Evolutionary conservation across 495 filamentous ascomycete species (phyloP), one percentile per base, ranked within the genome.

Genomic region (Trichodelitschia bisporula): DNA sequence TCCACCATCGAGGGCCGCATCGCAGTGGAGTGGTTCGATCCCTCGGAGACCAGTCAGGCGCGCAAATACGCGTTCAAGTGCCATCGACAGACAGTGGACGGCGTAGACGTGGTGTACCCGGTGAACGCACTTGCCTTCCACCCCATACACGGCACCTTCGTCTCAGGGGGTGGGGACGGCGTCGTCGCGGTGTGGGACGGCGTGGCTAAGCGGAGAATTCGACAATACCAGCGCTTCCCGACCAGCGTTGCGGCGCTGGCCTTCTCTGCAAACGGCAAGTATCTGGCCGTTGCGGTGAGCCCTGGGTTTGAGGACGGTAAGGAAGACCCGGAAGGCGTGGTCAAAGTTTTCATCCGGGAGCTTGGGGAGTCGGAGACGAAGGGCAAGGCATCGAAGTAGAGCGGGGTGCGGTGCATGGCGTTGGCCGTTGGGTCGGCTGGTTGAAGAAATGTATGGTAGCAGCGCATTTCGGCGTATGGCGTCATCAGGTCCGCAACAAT

Each of bases 11-110:
- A 97, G 44, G 86, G 86, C 10, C 66, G 86, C 39, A 76, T 93
- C 0, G 84, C 80, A 0, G 86, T 97, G 1, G 86, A 97, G 45
- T 95, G 83, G 77, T 93, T 95, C 54, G 86, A 93, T 44, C 72
- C 83, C 9, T 73, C 66, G 4, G 56, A 67, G 18, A 69, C 76
- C 43, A 80, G 76, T 3, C 79, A 93, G 49, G 72, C 73, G 12
- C 61, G 83, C 33, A 95, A 92, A 43, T 97, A 93, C 56, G 86
- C 86, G 6, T 97, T 97, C 61, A 97, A 97, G 48, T 97, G 86
- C 52, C 86, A 97, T 52, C 69, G 86, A 8, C 74, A 86, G 49
- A 30, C 42, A 11, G 30, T 52, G 1, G 62, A 77, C 27, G 73
- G 71, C 18, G 57, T 70, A 4, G 86, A 97, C 46, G 60, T 93